Conservation (phyloP, 306 rosid species). For the Lathyrus tuberosus region DNA sequence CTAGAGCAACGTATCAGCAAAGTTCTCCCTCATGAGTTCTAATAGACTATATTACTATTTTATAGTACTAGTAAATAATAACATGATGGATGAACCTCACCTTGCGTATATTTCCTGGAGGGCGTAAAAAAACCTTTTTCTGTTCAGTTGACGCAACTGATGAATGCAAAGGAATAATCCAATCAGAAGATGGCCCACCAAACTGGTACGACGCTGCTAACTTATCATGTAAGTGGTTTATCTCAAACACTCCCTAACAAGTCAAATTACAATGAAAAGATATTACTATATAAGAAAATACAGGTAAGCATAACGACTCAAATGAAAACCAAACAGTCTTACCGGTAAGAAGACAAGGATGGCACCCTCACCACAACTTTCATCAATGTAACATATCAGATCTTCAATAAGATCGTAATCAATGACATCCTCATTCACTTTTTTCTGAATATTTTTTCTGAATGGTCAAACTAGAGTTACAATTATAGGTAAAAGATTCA, state of each 20-base stretch:
- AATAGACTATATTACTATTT: background rate
- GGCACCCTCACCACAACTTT: constrained; percentile 75
- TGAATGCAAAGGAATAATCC: constrained; percentile 94
- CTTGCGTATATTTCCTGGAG: constrained; percentile 83
- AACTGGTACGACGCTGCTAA: constrained; percentile 79
- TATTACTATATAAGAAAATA: constrained; percentile 21
- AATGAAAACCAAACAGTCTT: constrained; percentile 46
- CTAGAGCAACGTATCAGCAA: background rate
- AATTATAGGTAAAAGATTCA: constrained; percentile 26
- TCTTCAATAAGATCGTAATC: constrained; percentile 95
- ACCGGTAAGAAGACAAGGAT: constrained; percentile 96
- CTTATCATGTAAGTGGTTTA: constrained; percentile 69
- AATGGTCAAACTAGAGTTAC: constrained; percentile 38
- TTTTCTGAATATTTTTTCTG: constrained; percentile 54
- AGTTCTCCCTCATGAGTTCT: background rate
- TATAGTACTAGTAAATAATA: constrained; percentile 19
- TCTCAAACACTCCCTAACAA: constrained; percentile 82
- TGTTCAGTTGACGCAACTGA: constrained; percentile 76
- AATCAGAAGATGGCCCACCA: constrained; percentile 87
- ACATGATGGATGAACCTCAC: constrained; percentile 46
- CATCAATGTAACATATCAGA: constrained; percentile 79
- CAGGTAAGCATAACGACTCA: constrained; percentile 20
- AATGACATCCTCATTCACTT: constrained; percentile 85
- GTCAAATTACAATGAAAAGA: constrained; percentile 30
- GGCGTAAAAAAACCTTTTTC: constrained; percentile 78